Evolutionary conservation across 2,329 filamentous ascomycete species (phyloP), one percentile per base, ranked within the genome.

Genomic region (Colletotrichum zoysiae): DNA sequence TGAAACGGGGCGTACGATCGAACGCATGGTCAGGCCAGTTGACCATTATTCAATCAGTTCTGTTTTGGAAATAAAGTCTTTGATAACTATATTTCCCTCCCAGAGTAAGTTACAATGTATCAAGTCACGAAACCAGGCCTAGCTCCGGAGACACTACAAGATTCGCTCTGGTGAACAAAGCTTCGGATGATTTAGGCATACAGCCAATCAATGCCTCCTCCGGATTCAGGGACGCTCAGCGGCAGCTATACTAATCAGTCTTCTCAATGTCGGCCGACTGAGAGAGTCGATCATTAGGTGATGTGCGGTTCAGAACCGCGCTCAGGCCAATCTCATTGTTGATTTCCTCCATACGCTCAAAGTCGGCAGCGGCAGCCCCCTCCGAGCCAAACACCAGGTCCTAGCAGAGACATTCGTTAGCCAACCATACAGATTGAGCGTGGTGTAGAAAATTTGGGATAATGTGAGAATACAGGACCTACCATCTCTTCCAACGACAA

Each of bases 271-370:
- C 55, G 16, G 38, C 46, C 16, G 55, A 64, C 16, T 56, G 53
- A n/a, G 63, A 61, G n/a, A 56, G 46, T 8, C 42, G 59, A 2
- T 53, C 35, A 20, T 30, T 33, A 0, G 59, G 59, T 3, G 46
- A 59, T 11, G 44, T 30, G 3, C 59, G 65, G 38, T 72, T 72
- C 38, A 72, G 46, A 8, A 70, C 55, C 12, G 80, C 79, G 1
- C 79, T 83, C 2, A 93, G 82, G 0, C 92, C 92, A 73, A 94
- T 90, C 76, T 93, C 91, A 42, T 84, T 82, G 78, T 93, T 91
- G 76, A 94, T 93, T 78, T 92, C 89, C n/a, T 86, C 86, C 90
- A 93, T 93, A 38, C 92, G 87, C 80, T 92, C 90, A 65, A 87
- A 85, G 77, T 94, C 91, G 1, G 90, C 89, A 60, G 88, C 86